Evolutionary conservation across 805 yeast species (phyloP), one percentile per base, ranked within the genome.

Genomic region (Candida chilensis): DNA sequence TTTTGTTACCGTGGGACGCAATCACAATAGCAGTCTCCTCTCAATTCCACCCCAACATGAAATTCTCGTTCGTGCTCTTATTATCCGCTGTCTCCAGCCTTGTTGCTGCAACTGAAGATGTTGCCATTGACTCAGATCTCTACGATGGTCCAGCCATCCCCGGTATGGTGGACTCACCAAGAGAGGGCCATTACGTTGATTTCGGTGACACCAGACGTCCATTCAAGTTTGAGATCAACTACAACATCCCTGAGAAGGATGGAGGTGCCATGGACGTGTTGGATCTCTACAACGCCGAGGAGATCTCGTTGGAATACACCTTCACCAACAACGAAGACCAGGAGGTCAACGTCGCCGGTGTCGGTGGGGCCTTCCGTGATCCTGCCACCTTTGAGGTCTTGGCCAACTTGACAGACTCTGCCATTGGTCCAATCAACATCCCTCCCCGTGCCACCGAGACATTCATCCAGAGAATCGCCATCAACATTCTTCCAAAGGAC

Each of bases 341-440:
- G 11, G 64, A 63, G 4, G 60, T 71, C 25, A 57, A 68, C 14
- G 52, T 83, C 32, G 70, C 75, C 28, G 92, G 86, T 35, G 72
- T 78, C 33, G 80, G 84, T 32, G 92, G 92, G 32, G 45, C 65
- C 32, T 65, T 82, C 52, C 57, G 67, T 33, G 65, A 74, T 35
- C 74, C 82, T 16, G 57, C 55, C 36, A 64, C 68, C 30, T 71
- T 76, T 35, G 66, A 64, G 27, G 40, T 61, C 28, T 47, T 55
- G 17, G 74, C 78, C 40, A 82, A 83, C 50, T 60, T 84, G 48
- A 74, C 92, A 16, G 69, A 74, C 31, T 69, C 75, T 29, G 60
- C 70, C 32, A 52, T 81, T 32, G 88, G 82, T 11, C 85, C 87
- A 12, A 36, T 77, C 30, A 41, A 49, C 6, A 57, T 79, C 33